Evolutionary conservation across 345 rosid species (phyloP), one percentile per base, ranked within the genome.

Genomic region (Abelmoschus esculentus): DNA sequence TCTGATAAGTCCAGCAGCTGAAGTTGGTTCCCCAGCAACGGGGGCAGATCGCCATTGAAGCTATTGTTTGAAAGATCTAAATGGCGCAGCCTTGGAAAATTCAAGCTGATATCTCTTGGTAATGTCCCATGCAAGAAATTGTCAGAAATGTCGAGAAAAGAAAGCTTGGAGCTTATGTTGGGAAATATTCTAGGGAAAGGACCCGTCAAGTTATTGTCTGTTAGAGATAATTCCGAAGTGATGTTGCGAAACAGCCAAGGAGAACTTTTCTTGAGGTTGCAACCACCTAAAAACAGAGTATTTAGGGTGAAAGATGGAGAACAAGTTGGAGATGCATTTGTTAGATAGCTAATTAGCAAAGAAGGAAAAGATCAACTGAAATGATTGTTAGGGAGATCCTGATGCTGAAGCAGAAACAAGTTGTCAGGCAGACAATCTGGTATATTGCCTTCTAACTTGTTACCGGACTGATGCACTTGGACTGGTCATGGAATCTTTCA

Each of bases 241-340:
- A 26, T 31, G 47, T 64, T 75, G 61, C 19, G 6, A 5, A 70
- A 7, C 42, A 75, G 19, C 74, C 66, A 75, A 18, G 58, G 32
- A 47, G 78, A 70, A 32, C 64, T 18, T 2, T 59, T 44, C 47
- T 56, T 56, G 18, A 70, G 71, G 15, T 75, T 22, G 22, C 78
- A 75, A n/a, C 50, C 59, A 31, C 26, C 49, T 53, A 74, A 60
- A 11, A 31, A 13, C 19, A 74, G 70, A 4, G 1, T 29, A 62
- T 19, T 47, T 9, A 62, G 32, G 19, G 29, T 56, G 29, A 75
- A 70, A 70, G 74, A 40, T 44, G 73, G 74, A 10, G 36, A 34
- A 34, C 38, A 34, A 34, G 38, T 34, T 34, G 38, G 38, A 70
- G 59, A 63, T 67, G 70, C 53, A 40, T 42, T 61, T 54, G 65